A percentile compares a stretch with the other conserved stretches of the same genome.
phyloP scores from a whole-genome alignment of 2,329 filamentous ascomycete species.

The Talaromyces sp. region DNA sequence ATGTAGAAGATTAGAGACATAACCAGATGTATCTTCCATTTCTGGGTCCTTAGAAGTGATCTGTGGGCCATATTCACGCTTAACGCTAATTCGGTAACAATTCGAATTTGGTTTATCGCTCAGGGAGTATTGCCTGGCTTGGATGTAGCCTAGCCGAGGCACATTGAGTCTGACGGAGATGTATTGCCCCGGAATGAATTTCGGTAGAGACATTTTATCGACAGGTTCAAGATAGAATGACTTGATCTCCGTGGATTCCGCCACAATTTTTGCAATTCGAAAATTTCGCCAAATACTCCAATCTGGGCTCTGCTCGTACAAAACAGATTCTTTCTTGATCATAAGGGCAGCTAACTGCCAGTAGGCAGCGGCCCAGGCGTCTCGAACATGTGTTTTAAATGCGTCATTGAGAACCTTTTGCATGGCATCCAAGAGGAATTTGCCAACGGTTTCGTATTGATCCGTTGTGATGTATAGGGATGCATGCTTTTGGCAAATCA shows the following conservation, averaged over 20 bases:
- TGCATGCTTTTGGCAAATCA: conserved; percentile 72
- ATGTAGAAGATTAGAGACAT: neutral
- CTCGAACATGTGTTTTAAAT: conserved; percentile 59
- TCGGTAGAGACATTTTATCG: conserved; percentile 38
- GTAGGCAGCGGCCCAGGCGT: conserved; percentile 68
- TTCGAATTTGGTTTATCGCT: neutral
- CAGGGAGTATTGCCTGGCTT: conserved; percentile 10
- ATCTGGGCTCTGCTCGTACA: conserved; percentile 46
- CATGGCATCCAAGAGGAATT: conserved; percentile 64
- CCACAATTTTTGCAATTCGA: conserved; percentile 55
- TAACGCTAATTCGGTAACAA: conserved; percentile 1
- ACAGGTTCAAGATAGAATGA: conserved; percentile 59
- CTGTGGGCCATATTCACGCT: neutral
- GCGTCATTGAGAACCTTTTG: conserved; percentile 60
- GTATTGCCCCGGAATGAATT: conserved; percentile 65
- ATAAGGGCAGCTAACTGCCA: conserved; percentile 66
- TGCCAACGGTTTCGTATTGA: conserved; percentile 66
- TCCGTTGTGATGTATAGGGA: conserved; percentile 63
- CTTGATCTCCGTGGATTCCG: conserved; percentile 60
- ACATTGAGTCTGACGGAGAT: conserved; percentile 55
- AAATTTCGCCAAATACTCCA: conserved; percentile 65
- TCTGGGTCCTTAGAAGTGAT: conserved; percentile 28
- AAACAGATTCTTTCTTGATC: conserved; percentile 56
- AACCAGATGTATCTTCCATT: conserved; percentile 26
- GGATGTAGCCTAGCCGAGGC: conserved; percentile 54